Conservation (phyloP, 306 rosid genomes). For the Trichosanthes cucumerina region DNA sequence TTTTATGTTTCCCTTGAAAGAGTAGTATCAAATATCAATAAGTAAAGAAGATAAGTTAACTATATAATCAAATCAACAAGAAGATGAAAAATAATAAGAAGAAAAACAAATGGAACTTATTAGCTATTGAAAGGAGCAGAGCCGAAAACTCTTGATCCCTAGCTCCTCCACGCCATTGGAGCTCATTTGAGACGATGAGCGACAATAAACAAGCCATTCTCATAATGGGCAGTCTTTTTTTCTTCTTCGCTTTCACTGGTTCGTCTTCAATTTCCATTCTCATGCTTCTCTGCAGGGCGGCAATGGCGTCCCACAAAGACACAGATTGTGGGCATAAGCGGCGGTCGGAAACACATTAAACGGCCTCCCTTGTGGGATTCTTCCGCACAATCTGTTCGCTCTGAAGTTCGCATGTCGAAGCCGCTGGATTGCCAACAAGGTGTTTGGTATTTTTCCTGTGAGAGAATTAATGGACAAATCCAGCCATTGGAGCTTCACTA, state of each 20-base stretch:
- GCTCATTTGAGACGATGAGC: conserved; percentile 12
- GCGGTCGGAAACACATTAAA: conserved; percentile 61
- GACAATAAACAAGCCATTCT: not conserved
- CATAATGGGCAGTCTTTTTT: not conserved
- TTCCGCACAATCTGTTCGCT: conserved; percentile 84
- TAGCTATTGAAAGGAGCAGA: not conserved
- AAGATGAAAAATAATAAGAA: not conserved
- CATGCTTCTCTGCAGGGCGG: conserved; percentile 46
- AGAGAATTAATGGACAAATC: conserved; percentile 76
- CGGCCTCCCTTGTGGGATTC: conserved; percentile 86
- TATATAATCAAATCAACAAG: not conserved
- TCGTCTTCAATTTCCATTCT: not conserved
- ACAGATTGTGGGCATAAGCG: conserved; percentile 80
- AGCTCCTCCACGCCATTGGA: not conserved
- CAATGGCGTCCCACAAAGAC: conserved; percentile 87
- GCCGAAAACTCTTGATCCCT: not conserved
- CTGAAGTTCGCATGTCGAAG: conserved; percentile 76
- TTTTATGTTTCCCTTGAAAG: not conserved
- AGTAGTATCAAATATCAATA: not conserved
- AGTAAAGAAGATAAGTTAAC: conserved; percentile 5
- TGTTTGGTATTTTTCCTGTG: conserved; percentile 61
- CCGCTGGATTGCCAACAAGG: conserved; percentile 50
- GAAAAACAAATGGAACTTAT: not conserved
- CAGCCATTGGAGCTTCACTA: conserved; percentile 72
- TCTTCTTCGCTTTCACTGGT: not conserved